Evolutionary conservation across 2,329 filamentous ascomycete genomes (phyloP).

Genomic region (Cladophialophora psammophila): DNA sequence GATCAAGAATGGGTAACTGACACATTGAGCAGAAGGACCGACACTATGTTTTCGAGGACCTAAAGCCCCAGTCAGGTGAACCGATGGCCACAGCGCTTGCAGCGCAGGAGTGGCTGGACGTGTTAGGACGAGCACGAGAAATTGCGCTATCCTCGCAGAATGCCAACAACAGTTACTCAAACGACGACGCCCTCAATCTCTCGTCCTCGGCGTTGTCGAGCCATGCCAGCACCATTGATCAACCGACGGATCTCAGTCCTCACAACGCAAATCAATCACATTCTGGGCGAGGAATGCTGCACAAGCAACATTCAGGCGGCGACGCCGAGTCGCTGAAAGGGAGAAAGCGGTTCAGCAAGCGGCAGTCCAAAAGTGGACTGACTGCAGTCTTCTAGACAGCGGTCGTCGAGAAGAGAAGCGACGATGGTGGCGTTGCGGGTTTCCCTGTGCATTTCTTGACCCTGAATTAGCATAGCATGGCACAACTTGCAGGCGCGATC

Average conservation of each 20-base stretch:
- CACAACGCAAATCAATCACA: constrained; percentile 40
- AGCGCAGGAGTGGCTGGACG: constrained; percentile 91
- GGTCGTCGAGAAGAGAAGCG: not conserved
- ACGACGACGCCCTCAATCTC: constrained; percentile 71
- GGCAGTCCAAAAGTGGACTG: constrained; percentile 93
- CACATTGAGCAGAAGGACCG: constrained; percentile 72
- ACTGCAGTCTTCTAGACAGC: constrained; percentile 77
- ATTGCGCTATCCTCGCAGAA: constrained; percentile 71
- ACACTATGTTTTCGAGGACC: constrained; percentile 91
- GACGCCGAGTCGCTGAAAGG: constrained; percentile 65
- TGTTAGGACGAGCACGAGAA: constrained; percentile 84
- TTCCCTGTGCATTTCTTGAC: constrained; percentile 27
- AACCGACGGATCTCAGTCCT: constrained; percentile 47
- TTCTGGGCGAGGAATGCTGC: constrained; percentile 55
- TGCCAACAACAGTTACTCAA: constrained; percentile 65
- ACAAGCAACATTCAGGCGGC: constrained; percentile 52
- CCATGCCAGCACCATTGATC: constrained; percentile 55
- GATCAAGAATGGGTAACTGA: constrained; percentile 41
- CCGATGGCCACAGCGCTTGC: constrained; percentile 70
- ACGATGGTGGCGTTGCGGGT: not conserved
- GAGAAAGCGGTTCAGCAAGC: constrained; percentile 80
- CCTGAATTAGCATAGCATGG: constrained; percentile 31
- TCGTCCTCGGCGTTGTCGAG: constrained; percentile 77
- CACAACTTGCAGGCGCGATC: constrained; percentile 23
- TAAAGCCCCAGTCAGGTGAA: constrained; percentile 73